Percentiles rank a stretch among this genome's conserved stretches.
Evolutionary conservation across 2,329 filamentous ascomycete genomes (phyloP).

Genomic region (Clonostachys solani): DNA sequence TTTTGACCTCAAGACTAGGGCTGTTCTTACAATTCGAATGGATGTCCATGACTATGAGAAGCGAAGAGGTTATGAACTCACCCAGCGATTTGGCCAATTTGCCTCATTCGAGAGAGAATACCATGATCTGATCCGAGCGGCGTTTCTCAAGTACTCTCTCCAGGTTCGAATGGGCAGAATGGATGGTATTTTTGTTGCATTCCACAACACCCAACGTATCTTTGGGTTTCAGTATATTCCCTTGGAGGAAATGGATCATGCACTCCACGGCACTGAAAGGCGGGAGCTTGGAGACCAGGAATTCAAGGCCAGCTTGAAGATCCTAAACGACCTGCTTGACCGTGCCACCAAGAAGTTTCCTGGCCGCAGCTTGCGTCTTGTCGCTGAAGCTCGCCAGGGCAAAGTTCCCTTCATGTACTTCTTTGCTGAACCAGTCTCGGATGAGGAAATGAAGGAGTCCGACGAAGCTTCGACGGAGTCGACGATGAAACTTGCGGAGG

Average conservation of each 20-base stretch:
- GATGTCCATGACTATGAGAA: conserved; percentile 67
- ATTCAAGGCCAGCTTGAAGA: conserved; percentile 73
- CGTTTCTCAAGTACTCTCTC: conserved; percentile 93
- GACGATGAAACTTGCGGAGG: background rate
- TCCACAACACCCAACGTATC: conserved; percentile 89
- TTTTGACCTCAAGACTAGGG: conserved; percentile 94
- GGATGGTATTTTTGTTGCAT: conserved; percentile 98
- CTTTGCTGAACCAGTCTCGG: conserved; percentile 79
- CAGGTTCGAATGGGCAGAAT: conserved; percentile 97
- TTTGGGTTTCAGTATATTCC: conserved; percentile 97
- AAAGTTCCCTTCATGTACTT: conserved; percentile 73
- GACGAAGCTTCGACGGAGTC: background rate
- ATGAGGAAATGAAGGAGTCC: conserved; percentile 57
- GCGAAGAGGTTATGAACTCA: conserved; percentile 85
- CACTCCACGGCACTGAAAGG: conserved; percentile 75
- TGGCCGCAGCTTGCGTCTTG: conserved; percentile 68
- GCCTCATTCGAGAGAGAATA: conserved; percentile 95
- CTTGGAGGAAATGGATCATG: conserved; percentile 80
- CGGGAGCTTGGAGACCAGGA: conserved; percentile 71
- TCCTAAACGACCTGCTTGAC: conserved; percentile 78
- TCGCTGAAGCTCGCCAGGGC: conserved; percentile 71
- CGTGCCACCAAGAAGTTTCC: conserved; percentile 73
- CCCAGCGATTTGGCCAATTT: conserved; percentile 68
- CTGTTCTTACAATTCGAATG: conserved; percentile 90
- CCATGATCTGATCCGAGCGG: conserved; percentile 92